phyloP scores from a whole-genome alignment of 2,329 filamentous ascomycete species.

The Dothideomycetidae sp. region DNA sequence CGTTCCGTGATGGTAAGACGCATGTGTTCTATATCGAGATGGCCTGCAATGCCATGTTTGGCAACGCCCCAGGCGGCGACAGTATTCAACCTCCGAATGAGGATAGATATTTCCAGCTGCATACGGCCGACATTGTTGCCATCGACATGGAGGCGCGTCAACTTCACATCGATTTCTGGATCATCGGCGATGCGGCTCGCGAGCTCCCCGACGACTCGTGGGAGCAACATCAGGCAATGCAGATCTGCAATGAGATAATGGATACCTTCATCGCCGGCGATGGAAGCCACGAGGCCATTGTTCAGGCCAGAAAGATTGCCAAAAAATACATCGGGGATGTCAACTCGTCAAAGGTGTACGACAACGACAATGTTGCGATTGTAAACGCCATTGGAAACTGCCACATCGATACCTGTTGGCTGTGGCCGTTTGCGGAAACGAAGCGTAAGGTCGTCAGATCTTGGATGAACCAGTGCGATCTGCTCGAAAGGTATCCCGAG shows the following conservation, averaged over 20 bases:
- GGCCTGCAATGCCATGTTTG: constrained; percentile 98
- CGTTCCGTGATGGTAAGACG: constrained; percentile 69
- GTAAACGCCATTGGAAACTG: constrained; percentile 90
- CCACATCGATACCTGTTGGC: constrained; percentile 96
- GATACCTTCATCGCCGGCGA: constrained; percentile 73
- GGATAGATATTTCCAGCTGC: constrained; percentile 65
- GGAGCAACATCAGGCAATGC: constrained; percentile 74
- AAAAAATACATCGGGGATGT: constrained; percentile 69
- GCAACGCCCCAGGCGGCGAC: constrained; percentile 72
- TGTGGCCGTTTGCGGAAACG: constrained; percentile 97
- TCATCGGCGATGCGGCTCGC: constrained; percentile 78
- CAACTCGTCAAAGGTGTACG: constrained; percentile 73
- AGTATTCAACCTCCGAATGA: constrained; percentile 77
- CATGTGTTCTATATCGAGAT: constrained; percentile 94
- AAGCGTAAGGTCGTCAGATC: constrained; percentile 91
- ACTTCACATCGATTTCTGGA: constrained; percentile 87
- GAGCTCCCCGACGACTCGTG: constrained; percentile 82
- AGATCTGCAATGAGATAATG: constrained; percentile 77
- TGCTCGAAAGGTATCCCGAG: constrained; percentile 92
- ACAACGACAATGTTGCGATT: constrained; percentile 56
- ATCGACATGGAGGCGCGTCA: constrained; percentile 75
- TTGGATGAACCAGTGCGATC: constrained; percentile 91
- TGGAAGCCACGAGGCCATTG: constrained; percentile 56
- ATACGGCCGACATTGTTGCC: constrained; percentile 71
- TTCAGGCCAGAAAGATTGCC: constrained; percentile 68